Evolutionary conservation across 2,329 filamentous ascomycete genomes (phyloP).

Genomic region (Cyanodermella asteris): DNA sequence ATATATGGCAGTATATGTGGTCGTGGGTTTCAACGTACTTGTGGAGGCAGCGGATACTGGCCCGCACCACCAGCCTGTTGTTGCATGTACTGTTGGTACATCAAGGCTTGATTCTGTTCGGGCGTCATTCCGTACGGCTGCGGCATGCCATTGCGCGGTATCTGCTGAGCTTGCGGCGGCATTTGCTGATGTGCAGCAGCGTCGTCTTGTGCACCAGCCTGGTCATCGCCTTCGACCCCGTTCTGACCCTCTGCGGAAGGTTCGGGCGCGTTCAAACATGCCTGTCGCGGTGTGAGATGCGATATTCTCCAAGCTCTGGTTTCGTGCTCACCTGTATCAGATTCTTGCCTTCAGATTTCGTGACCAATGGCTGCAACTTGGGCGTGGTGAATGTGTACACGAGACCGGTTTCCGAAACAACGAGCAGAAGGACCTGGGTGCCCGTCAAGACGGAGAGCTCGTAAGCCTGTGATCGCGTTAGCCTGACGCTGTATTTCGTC

Average conservation of each 20-base stretch:
- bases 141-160: slow-evolving; percentile 43
- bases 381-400: slow-evolving; percentile 98
- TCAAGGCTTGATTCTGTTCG: slow-evolving; percentile 51
- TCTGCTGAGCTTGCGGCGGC: slow-evolving; percentile 43
- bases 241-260: slow-evolving; percentile 63
- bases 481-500: background rate
- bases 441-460: slow-evolving; percentile 93
- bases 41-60: slow-evolving; percentile 59
- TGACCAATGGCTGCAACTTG: slow-evolving; percentile 92
- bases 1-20: no score
- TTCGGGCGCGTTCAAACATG: slow-evolving; percentile 90
- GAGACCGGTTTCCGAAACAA: slow-evolving; percentile 89
- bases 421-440: slow-evolving; percentile 86
- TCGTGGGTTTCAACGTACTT: no score
- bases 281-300: slow-evolving; percentile 29
- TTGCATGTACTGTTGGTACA: slow-evolving; percentile 64
- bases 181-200: slow-evolving; percentile 48
- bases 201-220: slow-evolving; percentile 82
- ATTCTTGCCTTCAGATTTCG: slow-evolving; percentile 97
- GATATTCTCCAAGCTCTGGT: slow-evolving; percentile 3
- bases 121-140: slow-evolving; percentile 44
- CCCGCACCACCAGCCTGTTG: slow-evolving; percentile 40
- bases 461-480: slow-evolving; percentile 49
- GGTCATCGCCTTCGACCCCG: slow-evolving; percentile 51
- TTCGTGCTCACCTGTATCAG: slow-evolving; percentile 63